Base-by-base conservation (phyloP, 1,284 basidiomycete species). In the Bondarzewia mesenterica region DNA sequence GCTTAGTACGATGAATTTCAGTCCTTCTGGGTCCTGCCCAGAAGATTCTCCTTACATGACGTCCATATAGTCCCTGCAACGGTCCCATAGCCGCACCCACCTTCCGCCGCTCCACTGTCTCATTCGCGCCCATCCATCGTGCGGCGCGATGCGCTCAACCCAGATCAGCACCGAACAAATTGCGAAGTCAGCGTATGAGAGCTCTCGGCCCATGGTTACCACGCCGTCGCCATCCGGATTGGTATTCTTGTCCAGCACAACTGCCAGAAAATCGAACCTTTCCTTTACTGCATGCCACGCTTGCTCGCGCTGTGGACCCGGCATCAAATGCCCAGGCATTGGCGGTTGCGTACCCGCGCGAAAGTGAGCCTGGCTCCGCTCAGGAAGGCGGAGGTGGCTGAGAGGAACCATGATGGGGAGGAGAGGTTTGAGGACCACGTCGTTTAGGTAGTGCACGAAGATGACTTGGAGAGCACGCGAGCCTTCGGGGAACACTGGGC, bases 121-220 rank as follows among this genome's bases (percentile, higher is more conserved):
- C 16, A 85, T 70, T 47, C 76, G 65, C 20, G 70, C 63, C 82
- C 82, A 85, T 5, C 78, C 80, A 52, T 85, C 82, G 51, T 80
- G 77, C 10, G 80, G 73, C 16, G 81, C 74, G 58, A 84, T 75
- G 45, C 74, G 69, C 60, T 84, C 77, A 40, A 85, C 82, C 82
- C 82, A 85, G 43, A 84, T 73, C 44, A 85, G 59, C 23, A 83
- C 73, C 0, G 84, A 77, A 55, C 81, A 84, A 18, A 86, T 63
- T 2, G 80, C 77, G 58, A 86, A 85, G 56, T 86, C 84, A 0
- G 81, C 81, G 55, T 85, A 85, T 8, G 75, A 77, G 35, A 85
- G 69, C 18, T 83, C 77, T 39, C 70, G 65, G 2, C 83, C 84
- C 73, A 78, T 80, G 20, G 68, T 75, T 21, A 85, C 79, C n/a